Evolutionary conservation across 2,329 filamentous ascomycete genomes (phyloP).

Genomic region (Cordyceps cicadae): DNA sequence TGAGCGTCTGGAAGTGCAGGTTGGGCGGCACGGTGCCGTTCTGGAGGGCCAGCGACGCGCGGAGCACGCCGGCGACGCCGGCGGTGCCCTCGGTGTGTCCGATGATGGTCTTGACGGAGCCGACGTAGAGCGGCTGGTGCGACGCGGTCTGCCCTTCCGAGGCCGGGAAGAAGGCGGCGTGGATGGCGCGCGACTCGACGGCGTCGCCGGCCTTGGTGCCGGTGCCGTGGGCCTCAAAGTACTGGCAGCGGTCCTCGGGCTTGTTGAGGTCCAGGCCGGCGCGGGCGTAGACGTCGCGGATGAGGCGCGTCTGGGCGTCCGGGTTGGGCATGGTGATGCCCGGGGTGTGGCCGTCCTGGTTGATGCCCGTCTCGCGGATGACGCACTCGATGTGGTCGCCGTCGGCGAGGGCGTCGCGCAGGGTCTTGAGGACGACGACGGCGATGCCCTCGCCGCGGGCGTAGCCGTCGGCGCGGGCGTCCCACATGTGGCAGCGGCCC

Average conservation of each 20-base stretch:
- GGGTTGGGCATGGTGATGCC: constrained; percentile 47
- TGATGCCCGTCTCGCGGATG: constrained; percentile 39
- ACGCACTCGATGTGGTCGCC: constrained; percentile 44
- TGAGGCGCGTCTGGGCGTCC: constrained; percentile 31
- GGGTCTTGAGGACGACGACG: constrained; percentile 43
- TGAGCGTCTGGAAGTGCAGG: constrained; percentile 17
- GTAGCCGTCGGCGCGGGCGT: constrained; percentile 35
- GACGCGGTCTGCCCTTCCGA: background rate
- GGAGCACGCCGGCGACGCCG: constrained; percentile 22
- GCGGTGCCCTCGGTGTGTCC: constrained; percentile 22
- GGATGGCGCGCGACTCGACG: constrained; percentile 34
- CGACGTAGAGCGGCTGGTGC: constrained; percentile 14
- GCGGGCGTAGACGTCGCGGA: constrained; percentile 21
- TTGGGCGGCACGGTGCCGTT: constrained; percentile 18
- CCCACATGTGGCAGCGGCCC: constrained; percentile 35
- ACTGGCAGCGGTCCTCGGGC: constrained; percentile 20
- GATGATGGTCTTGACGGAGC: constrained; percentile 21
- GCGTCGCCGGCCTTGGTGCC: constrained; percentile 44
- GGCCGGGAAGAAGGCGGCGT: background rate
- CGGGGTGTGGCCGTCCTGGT: constrained; percentile 44
- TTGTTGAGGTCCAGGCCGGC: constrained; percentile 17
- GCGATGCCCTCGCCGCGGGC: constrained; percentile 49
- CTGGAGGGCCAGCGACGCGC: constrained; percentile 17
- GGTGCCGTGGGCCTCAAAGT: constrained; percentile 38
- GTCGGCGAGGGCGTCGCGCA: constrained; percentile 42